These are phyloP conservation scores for Rhodamnia argentea DNA, from an alignment of 345 rosid genomes.

Conservation along the genomic window DNA sequence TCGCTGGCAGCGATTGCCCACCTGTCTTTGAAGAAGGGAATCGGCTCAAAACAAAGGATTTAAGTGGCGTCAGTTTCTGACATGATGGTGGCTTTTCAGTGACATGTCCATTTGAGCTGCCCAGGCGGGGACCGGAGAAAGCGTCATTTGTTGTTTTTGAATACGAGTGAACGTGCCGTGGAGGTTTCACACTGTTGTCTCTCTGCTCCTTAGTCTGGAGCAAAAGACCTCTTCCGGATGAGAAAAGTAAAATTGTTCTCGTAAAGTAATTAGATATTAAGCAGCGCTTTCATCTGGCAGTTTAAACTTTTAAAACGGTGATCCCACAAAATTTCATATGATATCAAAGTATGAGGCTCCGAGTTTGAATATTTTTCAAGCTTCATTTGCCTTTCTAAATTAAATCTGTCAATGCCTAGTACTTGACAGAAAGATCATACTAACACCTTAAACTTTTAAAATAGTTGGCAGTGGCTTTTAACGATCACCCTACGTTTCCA, in stretches of 20 bases:
- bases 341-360: too few relatives aligned
- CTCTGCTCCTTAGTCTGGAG: not conserved
- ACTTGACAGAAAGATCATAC: too few relatives aligned
- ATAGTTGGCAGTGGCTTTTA: not conserved
- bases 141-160: not conserved
- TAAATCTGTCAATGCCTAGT: too few relatives aligned
- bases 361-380: too few relatives aligned
- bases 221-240: not conserved
- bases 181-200: not conserved
- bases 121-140: not conserved
- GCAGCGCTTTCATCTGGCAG: too few relatives aligned
- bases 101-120: not conserved
- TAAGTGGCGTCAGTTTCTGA: not conserved
- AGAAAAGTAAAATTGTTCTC: not conserved
- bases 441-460: too few relatives aligned
- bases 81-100: not conserved
- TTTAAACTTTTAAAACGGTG: too few relatives aligned
- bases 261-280: too few relatives aligned
- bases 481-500: not conserved
- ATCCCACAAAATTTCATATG: too few relatives aligned
- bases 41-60: not conserved
- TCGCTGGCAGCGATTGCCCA: not conserved
- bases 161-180: not conserved
- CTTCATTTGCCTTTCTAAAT: too few relatives aligned
- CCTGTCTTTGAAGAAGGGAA: not conserved